phyloP scores from a whole-genome alignment of 1,284 basidiomycete genomes.

The Sanghuangporus sanghuang region DNA sequence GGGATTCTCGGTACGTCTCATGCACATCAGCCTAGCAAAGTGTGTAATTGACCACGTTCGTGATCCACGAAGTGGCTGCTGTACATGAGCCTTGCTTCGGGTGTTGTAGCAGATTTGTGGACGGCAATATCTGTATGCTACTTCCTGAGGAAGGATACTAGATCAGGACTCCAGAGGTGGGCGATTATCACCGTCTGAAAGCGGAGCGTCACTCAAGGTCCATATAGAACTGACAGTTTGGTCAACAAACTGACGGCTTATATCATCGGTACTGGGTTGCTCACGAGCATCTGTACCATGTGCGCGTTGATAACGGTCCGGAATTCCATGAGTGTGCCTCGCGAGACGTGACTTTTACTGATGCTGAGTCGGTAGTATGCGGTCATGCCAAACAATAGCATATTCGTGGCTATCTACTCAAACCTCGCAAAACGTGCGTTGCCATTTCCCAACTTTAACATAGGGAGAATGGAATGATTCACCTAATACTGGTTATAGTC shows the following conservation, averaged over 20 bases:
- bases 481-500: too few relatives aligned
- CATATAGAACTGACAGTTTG: not conserved
- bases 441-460: too few relatives aligned
- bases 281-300: not conserved
- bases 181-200: not conserved
- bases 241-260: not conserved
- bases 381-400: not conserved
- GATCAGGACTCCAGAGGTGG: not conserved
- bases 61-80: not conserved
- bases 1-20: not conserved
- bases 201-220: too few relatives aligned
- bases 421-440: not conserved
- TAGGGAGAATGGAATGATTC: too few relatives aligned
- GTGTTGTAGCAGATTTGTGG: not conserved
- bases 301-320: not conserved
- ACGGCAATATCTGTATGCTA: not conserved
- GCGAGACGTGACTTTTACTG: not conserved
- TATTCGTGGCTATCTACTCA: not conserved
- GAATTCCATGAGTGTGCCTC: not conserved
- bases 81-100: not conserved
- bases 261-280: not conserved
- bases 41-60: not conserved
- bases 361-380: not conserved
- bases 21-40: not conserved
- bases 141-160: not conserved